A percentile compares a stretch with the other conserved stretches of the same genome.
Evolutionary conservation across 192 early-diverging fungal genomes (phyloP).

Genomic region (Backusella tuberculispora): DNA sequence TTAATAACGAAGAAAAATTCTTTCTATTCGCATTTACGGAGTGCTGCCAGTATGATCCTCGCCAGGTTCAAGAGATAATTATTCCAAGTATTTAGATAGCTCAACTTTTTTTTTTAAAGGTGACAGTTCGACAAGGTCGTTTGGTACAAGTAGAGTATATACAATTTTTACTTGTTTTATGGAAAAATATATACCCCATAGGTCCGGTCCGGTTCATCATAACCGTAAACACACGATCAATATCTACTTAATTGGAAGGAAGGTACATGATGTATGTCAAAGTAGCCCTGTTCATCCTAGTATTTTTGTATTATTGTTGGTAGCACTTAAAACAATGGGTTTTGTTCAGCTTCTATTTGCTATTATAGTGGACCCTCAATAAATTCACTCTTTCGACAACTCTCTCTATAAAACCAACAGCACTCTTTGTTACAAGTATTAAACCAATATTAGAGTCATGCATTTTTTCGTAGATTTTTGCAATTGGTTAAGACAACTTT

Average conservation of each 20-base stretch:
- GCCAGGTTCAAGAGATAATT: not conserved
- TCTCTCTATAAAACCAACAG: not conserved
- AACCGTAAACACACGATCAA: not conserved
- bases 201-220: not conserved
- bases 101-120: not conserved
- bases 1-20: not conserved
- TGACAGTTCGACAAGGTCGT: not conserved
- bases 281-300: conserved; percentile 21
- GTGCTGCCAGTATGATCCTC: not conserved
- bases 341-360: not conserved
- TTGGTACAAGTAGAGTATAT: not conserved
- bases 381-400: not conserved
- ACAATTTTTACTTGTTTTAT: not conserved
- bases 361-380: not conserved
- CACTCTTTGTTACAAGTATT: not conserved
- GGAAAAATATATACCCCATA: not conserved
- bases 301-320: not conserved
- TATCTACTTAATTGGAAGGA: not conserved
- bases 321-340: not conserved
- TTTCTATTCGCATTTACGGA: not conserved
- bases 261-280: not conserved
- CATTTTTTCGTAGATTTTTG: not conserved
- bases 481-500: not conserved
- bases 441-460: not conserved
- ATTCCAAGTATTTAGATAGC: not conserved